Evolutionary conservation across 768 basidiomycete genomes (phyloP), one percentile per base, ranked within the genome.

Genomic region (Pleurotus citrinopileatus): DNA sequence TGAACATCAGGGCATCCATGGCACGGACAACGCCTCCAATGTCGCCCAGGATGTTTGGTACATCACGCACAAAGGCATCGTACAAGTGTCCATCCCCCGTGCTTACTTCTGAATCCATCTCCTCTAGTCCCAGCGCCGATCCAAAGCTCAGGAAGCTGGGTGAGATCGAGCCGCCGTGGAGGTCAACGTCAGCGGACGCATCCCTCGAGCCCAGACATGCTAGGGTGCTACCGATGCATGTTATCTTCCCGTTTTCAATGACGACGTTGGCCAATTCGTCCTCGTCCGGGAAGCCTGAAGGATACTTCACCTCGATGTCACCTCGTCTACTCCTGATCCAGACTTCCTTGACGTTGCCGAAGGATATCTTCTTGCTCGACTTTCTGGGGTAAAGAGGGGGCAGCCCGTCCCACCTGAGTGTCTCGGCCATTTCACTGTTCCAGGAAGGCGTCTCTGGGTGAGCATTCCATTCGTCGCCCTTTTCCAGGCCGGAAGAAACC

Each of bases 101-200:
- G 10, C 84, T 83, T 20, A 79, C 71, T 65, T 94, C 93, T 22
- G 74, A 71, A 15, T 71, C 68, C 28, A 94, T 94, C 65, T 93
- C 92, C 64, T 82, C 82, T 29, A 91, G 62, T 3, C 92, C 93
- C 20, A 96, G 65, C 19, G 79, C 70, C 15, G 89, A 82, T 2
- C 93, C 93, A 59, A 78, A 77, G 0, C 80, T 67, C 76, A 80
- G 76, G 55, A 93, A 63, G 4, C 88, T 89, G 13, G 91, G 87
- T 9, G 74, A 70, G 45, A 88, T 77, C 1, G 75, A 70, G 4
- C 93, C 93, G 0, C 89, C 86, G 36, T 78, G 71, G 10, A 94
- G 76, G 63, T 94, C 81, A 15, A 93, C 66, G 23, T 61, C 62
- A 19, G 62, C 62, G 2, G 40, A 62, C 8, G 42, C 47, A 43